A percentile compares a stretch with the other conserved stretches of the same genome.
phyloP scores from a whole-genome alignment of 2,329 filamentous ascomycete genomes.

The Cladosporium sp. region DNA sequence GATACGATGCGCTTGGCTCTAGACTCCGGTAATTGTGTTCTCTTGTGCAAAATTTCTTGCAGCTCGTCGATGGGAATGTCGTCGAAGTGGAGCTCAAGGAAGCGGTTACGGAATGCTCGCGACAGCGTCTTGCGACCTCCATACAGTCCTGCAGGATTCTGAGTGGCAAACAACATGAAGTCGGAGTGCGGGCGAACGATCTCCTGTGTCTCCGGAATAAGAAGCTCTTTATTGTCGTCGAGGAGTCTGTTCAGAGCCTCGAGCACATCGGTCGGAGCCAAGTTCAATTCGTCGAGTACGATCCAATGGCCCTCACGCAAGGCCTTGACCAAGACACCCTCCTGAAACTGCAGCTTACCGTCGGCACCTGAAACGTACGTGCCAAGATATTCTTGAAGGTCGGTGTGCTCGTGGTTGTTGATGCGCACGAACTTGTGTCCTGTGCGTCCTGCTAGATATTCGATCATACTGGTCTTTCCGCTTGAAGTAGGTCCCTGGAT shows the following conservation, averaged over 20 bases:
- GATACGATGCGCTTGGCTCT: conserved; percentile 88
- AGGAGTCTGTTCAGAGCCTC: conserved; percentile 93
- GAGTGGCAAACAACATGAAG: conserved; percentile 97
- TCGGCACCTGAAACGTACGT: conserved; percentile 85
- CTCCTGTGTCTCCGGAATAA: conserved; percentile 96
- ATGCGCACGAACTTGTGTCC: conserved; percentile 97
- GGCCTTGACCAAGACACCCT: conserved; percentile 88
- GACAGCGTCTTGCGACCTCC: conserved; percentile 92
- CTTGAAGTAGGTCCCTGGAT: conserved; percentile 96
- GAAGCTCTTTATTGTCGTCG: conserved; percentile 91
- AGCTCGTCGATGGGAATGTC: conserved; percentile 96
- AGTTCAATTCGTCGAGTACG: conserved; percentile 92
- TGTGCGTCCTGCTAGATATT: conserved; percentile 93
- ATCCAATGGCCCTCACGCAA: conserved; percentile 96
- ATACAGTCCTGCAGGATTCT: conserved; percentile 94
- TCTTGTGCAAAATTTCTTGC: conserved; percentile 82
- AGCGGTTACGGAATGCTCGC: conserved; percentile 92
- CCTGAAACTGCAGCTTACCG: conserved; percentile 84
- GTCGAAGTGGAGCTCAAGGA: conserved; percentile 94
- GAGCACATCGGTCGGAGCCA: conserved; percentile 94
- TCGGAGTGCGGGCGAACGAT: conserved; percentile 86
- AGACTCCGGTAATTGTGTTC: conserved; percentile 84
- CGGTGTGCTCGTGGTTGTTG: conserved; percentile 99
- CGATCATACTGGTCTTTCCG: conserved; percentile 99
- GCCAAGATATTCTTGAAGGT: conserved; percentile 94